Base-by-base conservation (phyloP, 768 basidiomycete species). In the Podaxis sp. region DNA sequence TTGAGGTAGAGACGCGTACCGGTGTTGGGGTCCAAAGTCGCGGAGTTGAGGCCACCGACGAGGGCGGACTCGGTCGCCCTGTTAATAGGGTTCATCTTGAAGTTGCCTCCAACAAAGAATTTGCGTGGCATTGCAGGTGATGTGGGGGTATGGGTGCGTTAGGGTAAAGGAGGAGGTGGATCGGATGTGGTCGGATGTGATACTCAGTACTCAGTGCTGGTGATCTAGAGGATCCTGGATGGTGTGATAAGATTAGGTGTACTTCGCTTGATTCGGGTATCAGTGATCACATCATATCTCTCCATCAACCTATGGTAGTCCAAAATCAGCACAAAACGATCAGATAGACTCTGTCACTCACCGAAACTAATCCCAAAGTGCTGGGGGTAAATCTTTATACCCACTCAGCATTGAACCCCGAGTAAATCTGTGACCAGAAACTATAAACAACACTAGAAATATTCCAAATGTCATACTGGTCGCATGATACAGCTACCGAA, bases 91-190 rank as follows among this genome's bases (percentile, higher is more conserved):
- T 98, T 96, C 89, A 99, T 89, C 83, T 98, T 99, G 87, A 96
- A 98, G 85, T 99, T 98, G 33, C 95, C 93, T 66, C 96, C 96
- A 69, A 93, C 95, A 73, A 97, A 96, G 80, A 96, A 96, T 75
- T 86, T 80, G 72, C 94, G 93, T 12, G 61, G 15, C 61, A 62
- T 62, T 48, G 54, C 50, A 10, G 22, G 36, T 38, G 53, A 12
- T 36, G 26, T 38, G 20, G n/a, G 46, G 28, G 17, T 36, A n/a
- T 54, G 20, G 33, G 40, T 50, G 36, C 20, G 26, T 53, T 40
- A 44, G 37, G 53, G 20, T 33, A 11, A 37, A 38, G 28, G 41
- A 28, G 50, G 26, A 38, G 37, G 59, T 12, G 22, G 33, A 33
- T 62, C 60, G 60, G 53, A 62, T 55, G 44, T 48, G 60, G 53